phyloP scores from a whole-genome alignment of 192 early-diverging fungal genomes.

The Polychytrium aggregatum region DNA sequence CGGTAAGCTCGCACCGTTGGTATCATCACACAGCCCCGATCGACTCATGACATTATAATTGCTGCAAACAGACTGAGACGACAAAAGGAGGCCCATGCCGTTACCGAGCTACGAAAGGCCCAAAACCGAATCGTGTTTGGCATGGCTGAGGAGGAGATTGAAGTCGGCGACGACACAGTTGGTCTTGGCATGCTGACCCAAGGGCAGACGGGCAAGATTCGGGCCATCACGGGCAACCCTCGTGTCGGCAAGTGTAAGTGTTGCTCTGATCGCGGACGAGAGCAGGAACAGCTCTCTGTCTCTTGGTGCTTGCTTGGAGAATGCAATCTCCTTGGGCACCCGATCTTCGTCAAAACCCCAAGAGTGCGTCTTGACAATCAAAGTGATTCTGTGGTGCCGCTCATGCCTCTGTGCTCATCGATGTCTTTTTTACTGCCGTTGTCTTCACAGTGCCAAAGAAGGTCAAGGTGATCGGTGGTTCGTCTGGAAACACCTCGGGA shows the following conservation, averaged over 20 bases:
- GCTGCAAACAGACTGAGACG: slow-evolving; percentile 49
- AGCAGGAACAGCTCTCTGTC: background rate
- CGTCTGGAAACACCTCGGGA: slow-evolving; percentile 51
- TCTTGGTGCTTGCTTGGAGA: background rate
- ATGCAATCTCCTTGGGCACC: too few species aligned
- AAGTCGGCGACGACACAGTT: slow-evolving; percentile 69
- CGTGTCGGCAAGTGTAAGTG: too few species aligned
- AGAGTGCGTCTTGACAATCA: too few species aligned
- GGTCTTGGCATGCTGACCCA: slow-evolving; percentile 82
- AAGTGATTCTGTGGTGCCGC: too few species aligned
- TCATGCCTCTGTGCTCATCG: background rate
- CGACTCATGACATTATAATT: background rate
- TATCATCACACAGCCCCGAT: background rate
- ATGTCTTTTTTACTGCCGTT: too few species aligned
- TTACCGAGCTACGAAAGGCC: slow-evolving; percentile 80
- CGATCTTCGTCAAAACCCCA: too few species aligned
- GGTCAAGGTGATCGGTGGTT: slow-evolving; percentile 2
- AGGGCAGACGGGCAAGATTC: slow-evolving; percentile 62
- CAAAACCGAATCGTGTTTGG: slow-evolving; percentile 90
- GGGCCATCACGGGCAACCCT: slow-evolving; percentile 58
- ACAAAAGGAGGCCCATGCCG: slow-evolving; percentile 68
- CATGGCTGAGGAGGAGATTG: slow-evolving; percentile 78
- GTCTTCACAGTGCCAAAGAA: slow-evolving; percentile 20
- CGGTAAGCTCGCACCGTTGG: slow-evolving; percentile 20
- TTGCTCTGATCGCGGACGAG: background rate